Percentiles rank a stretch among this genome's conserved stretches.
phyloP scores from a whole-genome alignment of 1,139 yeast genomes.

The Yamadazyma triangularis region DNA sequence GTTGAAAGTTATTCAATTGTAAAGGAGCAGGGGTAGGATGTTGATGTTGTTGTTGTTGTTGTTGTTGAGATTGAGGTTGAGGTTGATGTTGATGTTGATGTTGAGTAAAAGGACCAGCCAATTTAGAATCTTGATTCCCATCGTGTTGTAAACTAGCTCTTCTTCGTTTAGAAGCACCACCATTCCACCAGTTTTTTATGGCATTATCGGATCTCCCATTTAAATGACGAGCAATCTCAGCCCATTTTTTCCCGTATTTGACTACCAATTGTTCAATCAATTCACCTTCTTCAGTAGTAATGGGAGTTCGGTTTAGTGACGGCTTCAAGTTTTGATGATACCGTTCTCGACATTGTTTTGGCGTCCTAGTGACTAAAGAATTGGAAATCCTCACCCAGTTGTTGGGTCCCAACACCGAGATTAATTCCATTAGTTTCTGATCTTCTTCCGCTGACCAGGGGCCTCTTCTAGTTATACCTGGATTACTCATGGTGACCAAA shows the following conservation, averaged over 20 bases:
- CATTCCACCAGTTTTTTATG: conserved; percentile 96
- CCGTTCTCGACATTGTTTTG: conserved; percentile 89
- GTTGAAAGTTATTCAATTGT: no score
- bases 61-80: no score
- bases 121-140: not conserved
- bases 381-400: conserved; percentile 89
- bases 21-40: not conserved
- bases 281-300: conserved; percentile 79
- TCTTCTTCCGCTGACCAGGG: conserved; percentile 93
- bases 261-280: conserved; percentile 75
- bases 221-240: conserved; percentile 84
- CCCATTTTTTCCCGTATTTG: conserved; percentile 88
- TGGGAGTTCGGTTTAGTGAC: conserved; percentile 73
- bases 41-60: not conserved
- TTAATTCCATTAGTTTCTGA: conserved; percentile 62
- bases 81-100: no score
- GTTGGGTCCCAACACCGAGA: conserved; percentile 72
- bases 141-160: conserved; percentile 33
- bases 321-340: conserved; percentile 92
- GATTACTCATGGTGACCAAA: not conserved
- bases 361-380: conserved; percentile 70
- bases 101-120: not conserved
- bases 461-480: conserved; percentile 46
- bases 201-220: conserved; percentile 89
- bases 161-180: conserved; percentile 78